Percentiles rank a stretch among this genome's conserved stretches.
These are phyloP conservation scores for Blastobotrys mokoenaii DNA, from an alignment of 805 yeast genomes.

Conservation along the genomic window DNA sequence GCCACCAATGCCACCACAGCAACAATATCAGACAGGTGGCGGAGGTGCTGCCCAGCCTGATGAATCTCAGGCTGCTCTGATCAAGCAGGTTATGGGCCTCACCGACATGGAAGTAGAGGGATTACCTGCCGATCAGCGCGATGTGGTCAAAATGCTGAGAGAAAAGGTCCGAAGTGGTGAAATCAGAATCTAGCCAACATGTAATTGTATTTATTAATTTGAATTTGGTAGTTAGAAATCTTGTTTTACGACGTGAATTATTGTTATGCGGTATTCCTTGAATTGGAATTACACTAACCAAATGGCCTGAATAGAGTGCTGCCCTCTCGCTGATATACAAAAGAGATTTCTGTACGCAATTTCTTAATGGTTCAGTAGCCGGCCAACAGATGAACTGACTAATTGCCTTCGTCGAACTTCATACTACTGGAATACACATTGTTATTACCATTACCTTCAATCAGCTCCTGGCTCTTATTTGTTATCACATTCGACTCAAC, in stretches of 20 bases:
- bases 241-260: background rate
- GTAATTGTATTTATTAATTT: background rate
- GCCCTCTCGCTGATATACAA: no score
- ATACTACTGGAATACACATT: no score
- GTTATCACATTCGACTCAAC: no score
- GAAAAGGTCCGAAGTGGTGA: constrained; percentile 22
- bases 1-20: constrained; percentile 7
- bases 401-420: no score
- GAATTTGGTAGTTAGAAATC: background rate
- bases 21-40: constrained; percentile 3
- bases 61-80: constrained; percentile 38
- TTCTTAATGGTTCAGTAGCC: no score
- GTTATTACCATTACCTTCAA: no score
- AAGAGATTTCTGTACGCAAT: no score
- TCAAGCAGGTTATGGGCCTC: constrained; percentile 44
- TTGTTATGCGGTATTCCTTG: no score
- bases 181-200: constrained; percentile 7
- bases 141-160: constrained; percentile 24
- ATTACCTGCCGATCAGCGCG: constrained; percentile 45
- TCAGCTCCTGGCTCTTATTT: no score
- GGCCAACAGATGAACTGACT: no score
- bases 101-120: constrained; percentile 42
- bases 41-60: constrained; percentile 17
- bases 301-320: no score
- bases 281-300: no score